These are phyloP conservation scores for Dactylis glomerata DNA, from an alignment of 176 grass and related monocot genomes.

Conservation along the genomic window DNA sequence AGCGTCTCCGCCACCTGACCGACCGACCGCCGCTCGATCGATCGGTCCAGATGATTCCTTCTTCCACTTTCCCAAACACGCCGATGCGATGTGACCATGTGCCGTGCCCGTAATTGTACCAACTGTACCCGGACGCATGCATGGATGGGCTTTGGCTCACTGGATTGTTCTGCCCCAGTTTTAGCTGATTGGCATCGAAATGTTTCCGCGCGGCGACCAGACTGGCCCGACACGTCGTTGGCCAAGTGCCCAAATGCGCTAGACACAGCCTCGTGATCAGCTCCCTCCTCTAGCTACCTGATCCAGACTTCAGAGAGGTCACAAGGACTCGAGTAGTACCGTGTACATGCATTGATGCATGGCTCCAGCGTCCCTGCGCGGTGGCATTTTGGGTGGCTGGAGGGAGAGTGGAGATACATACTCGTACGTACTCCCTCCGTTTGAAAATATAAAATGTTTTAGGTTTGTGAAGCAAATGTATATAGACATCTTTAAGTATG, in stretches of 20 bases:
- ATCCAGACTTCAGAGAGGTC: neutral
- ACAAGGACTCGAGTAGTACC: neutral
- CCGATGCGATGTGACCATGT: conserved; percentile 23
- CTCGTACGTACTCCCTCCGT: no score
- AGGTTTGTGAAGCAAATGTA: no score
- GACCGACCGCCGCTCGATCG: neutral
- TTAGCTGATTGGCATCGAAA: neutral
- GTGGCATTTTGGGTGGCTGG: no score
- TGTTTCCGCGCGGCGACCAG: neutral
- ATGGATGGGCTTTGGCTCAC: neutral
- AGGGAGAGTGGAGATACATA: no score
- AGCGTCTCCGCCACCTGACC: neutral
- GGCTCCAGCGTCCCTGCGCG: no score
- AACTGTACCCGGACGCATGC: neutral
- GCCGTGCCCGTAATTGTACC: neutral
- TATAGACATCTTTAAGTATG: no score
- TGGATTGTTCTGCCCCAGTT: neutral
- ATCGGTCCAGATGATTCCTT: neutral
- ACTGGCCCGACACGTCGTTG: neutral
- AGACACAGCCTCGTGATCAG: neutral
- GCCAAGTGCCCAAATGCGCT: neutral
- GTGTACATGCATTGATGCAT: no score
- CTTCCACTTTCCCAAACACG: neutral
- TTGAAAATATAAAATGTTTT: no score
- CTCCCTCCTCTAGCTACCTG: neutral